These are phyloP conservation scores for Coccomyxa sp. DNA, from an alignment of 139 green algal genomes.

Conservation along the genomic window DNA sequence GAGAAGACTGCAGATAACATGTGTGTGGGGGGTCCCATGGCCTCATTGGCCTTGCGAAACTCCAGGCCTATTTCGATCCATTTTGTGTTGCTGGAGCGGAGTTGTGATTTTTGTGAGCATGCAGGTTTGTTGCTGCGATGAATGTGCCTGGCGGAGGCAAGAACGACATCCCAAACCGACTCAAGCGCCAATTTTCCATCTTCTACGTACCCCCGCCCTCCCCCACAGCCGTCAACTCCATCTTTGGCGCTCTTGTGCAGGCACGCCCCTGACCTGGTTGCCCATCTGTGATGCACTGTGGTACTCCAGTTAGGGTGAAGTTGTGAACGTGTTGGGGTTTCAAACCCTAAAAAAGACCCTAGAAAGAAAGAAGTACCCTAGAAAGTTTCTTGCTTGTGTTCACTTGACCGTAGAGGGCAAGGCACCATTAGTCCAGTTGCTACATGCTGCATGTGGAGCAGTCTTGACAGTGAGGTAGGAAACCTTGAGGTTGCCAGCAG, in stretches of 20 bases:
- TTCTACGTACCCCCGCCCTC: constrained; percentile 86
- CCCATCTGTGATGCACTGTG: not conserved
- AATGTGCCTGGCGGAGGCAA: constrained; percentile 83
- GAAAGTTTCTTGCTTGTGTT: too few relatives aligned
- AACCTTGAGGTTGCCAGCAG: too few relatives aligned
- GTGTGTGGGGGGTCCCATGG: too few relatives aligned
- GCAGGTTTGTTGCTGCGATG: constrained; percentile 85
- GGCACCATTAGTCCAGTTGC: too few relatives aligned
- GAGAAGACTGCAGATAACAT: too few relatives aligned
- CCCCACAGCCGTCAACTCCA: constrained; percentile 78
- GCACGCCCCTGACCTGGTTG: constrained; percentile 3
- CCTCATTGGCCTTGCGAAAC: not conserved
- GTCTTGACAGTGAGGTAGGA: too few relatives aligned
- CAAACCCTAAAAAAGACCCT: too few relatives aligned
- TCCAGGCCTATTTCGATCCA: not conserved
- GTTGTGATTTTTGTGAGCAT: not conserved
- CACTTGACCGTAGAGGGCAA: too few relatives aligned
- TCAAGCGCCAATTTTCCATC: constrained; percentile 92
- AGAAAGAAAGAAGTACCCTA: too few relatives aligned
- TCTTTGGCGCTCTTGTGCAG: constrained; percentile 84
- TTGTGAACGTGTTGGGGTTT: too few relatives aligned
- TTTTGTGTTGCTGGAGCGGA: not conserved
- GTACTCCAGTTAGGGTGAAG: too few relatives aligned
- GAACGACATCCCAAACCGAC: constrained; percentile 92
- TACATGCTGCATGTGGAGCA: too few relatives aligned